A percentile compares a stretch with the other conserved stretches of the same genome.
These are phyloP conservation scores for Rauvolfia tetraphylla DNA, from an alignment of 257 asterid genomes.

Conservation along the genomic window DNA sequence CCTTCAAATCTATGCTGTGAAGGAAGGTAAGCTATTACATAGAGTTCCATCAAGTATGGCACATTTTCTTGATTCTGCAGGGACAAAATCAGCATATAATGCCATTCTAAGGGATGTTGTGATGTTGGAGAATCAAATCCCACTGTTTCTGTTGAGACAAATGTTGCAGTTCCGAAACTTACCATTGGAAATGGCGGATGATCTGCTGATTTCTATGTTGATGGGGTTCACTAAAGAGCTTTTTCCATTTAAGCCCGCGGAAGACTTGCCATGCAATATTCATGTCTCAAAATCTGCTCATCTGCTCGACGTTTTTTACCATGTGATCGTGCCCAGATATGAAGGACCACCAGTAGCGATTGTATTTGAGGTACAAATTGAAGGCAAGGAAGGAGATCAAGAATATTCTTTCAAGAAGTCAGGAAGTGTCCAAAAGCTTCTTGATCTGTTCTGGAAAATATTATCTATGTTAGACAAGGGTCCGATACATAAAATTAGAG, in stretches of 20 bases:
- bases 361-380: constrained; percentile 12
- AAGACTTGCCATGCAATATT: not conserved
- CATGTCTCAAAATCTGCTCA: constrained; percentile 32
- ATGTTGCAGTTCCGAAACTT: constrained; percentile 38
- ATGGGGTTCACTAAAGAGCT: constrained; percentile 30
- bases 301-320: constrained; percentile 50
- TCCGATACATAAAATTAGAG: constrained; percentile 26
- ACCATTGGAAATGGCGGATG: constrained; percentile 34
- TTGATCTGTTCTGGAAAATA: constrained; percentile 20
- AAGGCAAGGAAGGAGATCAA: constrained; percentile 9
- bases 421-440: not conserved
- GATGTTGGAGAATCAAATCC: constrained; percentile 70
- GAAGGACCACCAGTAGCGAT: constrained; percentile 10
- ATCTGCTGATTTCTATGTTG: constrained; percentile 29
- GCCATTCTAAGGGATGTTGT: constrained; percentile 43
- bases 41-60: constrained; percentile 31
- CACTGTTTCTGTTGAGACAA: constrained; percentile 43
- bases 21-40: constrained; percentile 22
- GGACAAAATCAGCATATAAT: constrained; percentile 39
- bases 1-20: constrained; percentile 38
- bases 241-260: constrained; percentile 40
- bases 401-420: constrained; percentile 2
- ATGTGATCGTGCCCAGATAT: constrained; percentile 33
- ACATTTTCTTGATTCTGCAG: constrained; percentile 38
- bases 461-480: constrained; percentile 22